These are phyloP conservation scores for Pleurotus citrinopileatus DNA, from an alignment of 768 basidiomycete species.

Conservation along the genomic window DNA sequence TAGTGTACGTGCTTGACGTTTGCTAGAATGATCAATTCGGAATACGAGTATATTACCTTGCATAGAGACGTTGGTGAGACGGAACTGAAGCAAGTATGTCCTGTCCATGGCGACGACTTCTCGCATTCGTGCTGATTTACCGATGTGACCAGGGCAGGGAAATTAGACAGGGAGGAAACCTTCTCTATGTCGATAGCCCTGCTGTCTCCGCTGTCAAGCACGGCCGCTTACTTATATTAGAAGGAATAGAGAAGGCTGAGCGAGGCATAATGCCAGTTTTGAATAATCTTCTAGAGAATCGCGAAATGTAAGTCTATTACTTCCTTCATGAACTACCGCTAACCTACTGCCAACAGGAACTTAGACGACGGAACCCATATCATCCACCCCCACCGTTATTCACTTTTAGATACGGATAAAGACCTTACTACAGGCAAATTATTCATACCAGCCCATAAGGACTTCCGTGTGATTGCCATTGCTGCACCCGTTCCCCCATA, in stretches of 20 bases:
- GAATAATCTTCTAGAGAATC: conserved; percentile 67
- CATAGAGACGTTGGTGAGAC: conserved; percentile 73
- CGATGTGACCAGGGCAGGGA: conserved; percentile 45
- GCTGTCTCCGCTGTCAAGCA: conserved; percentile 65
- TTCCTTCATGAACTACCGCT: not conserved
- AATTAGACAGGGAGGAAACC: conserved; percentile 56
- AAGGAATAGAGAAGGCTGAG: conserved; percentile 72
- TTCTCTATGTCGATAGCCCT: conserved; percentile 67
- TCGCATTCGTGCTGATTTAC: too few relatives aligned
- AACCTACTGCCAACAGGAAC: conserved; percentile 39
- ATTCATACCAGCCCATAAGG: conserved; percentile 65
- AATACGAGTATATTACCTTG: conserved; percentile 66
- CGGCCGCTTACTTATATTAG: conserved; percentile 61
- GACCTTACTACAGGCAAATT: conserved; percentile 32
- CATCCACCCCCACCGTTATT: conserved; percentile 58
- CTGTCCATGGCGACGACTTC: too few relatives aligned
- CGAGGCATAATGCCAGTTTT: conserved; percentile 72
- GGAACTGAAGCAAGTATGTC: conserved; percentile 60
- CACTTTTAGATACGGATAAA: conserved; percentile 37
- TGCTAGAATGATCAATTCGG: conserved; percentile 52
- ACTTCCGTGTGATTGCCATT: conserved; percentile 68
- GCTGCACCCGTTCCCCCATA: conserved; percentile 69
- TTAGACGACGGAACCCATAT: conserved; percentile 71
- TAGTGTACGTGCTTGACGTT: not conserved
- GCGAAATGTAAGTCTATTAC: conserved; percentile 51